Evolutionary conservation across 2,329 filamentous ascomycete species (phyloP), one percentile per base, ranked within the genome.

Genomic region (Ophiostoma quercus): DNA sequence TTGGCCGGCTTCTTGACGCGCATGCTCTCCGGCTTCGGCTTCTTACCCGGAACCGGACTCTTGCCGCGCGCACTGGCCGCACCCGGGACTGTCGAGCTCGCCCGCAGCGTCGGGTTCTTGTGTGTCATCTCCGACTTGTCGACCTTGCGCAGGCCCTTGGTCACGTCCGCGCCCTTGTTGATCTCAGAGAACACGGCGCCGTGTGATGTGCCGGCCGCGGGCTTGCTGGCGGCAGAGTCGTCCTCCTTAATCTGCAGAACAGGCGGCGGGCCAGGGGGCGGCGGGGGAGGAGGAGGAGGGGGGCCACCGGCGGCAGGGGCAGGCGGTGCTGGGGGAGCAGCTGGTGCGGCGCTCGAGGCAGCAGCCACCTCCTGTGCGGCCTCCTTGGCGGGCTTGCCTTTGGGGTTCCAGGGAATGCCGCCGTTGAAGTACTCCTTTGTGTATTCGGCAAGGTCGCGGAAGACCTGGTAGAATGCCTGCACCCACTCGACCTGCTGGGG

Each of bases 111-210:
- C 16, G 95, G 95, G 80, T 99, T 99, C 84, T 98, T 98, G 82
- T 99, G 95, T 71, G 95, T 99, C 94, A 97, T 97, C 79, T 98
- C 85, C 69, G 91, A 95, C 77, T 90, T 90, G 81, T 97, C 94
- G 67, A 99, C 95, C 83, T 97, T 99, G 74, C 91, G 90, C 47
- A 99, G 84, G 41, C 91, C 89, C 74, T 92, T 88, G 3, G 95
- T 99, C 71, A 99, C 92, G n/a, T 87, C 84, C 71, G 92, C 88
- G 70, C 95, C 95, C 78, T 90, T 90, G 81, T 98, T 98, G 68
- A 99, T 83, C 74, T 97, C 91, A 57, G 90, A 90, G 78, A 99
- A 99, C 2, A 99, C 93, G 32, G 94, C 93, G 29, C 88, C 88
- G 79, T 97, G 88, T 70, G 94, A 93, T 39, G 62, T 41, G 6